A percentile compares a stretch with the other conserved stretches of the same genome.
Conservation (phyloP, 805 yeast genomes). For the Wickerhamomyces tratensis region DNA sequence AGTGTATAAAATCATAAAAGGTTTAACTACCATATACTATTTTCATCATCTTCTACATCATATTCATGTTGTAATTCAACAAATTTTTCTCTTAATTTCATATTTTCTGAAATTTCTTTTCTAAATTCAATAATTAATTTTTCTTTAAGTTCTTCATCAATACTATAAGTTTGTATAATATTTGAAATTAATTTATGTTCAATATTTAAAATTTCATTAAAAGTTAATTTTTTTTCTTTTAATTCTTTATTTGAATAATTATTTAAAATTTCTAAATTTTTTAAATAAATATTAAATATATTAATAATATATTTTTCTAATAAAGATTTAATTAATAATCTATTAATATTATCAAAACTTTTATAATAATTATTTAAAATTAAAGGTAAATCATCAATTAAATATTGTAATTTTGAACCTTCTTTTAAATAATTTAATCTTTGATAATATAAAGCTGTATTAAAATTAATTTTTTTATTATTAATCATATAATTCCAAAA, state of each 20-base stretch:
- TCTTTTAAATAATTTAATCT: slow-evolving; percentile 5
- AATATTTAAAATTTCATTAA: neutral
- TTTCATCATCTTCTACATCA: slow-evolving; percentile 22
- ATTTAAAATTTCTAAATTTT: neutral
- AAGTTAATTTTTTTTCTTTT: neutral
- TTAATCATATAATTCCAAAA: slow-evolving; percentile 2
- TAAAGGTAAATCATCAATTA: slow-evolving; percentile 1
- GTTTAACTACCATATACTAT: slow-evolving; percentile 14
- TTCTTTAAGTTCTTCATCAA: neutral
- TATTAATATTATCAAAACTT: slow-evolving; percentile 6
- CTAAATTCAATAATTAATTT: neutral
- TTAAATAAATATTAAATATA: slow-evolving; percentile 4
- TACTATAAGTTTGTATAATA: neutral
- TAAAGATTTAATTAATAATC: slow-evolving; percentile 5
- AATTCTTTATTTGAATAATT: neutral
- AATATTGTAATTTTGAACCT: slow-evolving; percentile 1
- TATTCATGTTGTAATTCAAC: slow-evolving; percentile 16
- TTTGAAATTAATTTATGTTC: neutral
- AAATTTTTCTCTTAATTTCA: slow-evolving; percentile 4
- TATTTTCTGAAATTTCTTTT: slow-evolving; percentile 1
- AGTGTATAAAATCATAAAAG: no score
- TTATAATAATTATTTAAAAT: slow-evolving; percentile 2
- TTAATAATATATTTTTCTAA: slow-evolving; percentile 2
- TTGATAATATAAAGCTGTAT: slow-evolving; percentile 5
- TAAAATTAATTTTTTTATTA: slow-evolving; percentile 3